Conservation (phyloP, 257 asterid genomes). For the Nicotiana knightiana region DNA sequence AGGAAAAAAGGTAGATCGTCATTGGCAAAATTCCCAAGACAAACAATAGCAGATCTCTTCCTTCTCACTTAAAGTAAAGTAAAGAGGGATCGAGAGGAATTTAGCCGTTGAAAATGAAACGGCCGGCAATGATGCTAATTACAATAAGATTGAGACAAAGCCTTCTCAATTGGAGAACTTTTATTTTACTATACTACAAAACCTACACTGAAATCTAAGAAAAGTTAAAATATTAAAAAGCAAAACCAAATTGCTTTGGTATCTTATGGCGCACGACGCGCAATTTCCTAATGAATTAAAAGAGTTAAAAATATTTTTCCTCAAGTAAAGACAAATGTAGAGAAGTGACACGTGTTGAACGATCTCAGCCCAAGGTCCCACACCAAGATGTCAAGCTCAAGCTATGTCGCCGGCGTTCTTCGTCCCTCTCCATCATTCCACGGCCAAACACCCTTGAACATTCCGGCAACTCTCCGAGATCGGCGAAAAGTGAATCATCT, state of each 20-base stretch:
- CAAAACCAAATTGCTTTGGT: conserved; percentile 20
- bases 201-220: conserved; percentile 40
- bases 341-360: neutral
- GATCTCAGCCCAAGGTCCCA: conserved; percentile 36
- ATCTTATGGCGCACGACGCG: conserved; percentile 33
- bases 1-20: neutral
- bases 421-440: conserved; percentile 50
- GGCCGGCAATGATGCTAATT: conserved; percentile 34
- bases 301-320: neutral
- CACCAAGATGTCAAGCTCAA: conserved; percentile 42
- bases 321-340: conserved; percentile 16
- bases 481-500: conserved; percentile 77
- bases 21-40: conserved; percentile 1
- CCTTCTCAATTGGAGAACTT: conserved; percentile 26
- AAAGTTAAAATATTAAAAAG: conserved; percentile 16
- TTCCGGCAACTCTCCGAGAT: conserved; percentile 91
- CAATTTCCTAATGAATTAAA: conserved; percentile 10
- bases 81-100: neutral
- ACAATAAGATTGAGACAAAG: conserved; percentile 42
- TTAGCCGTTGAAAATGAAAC: conserved; percentile 36
- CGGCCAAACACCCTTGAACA: conserved; percentile 74
- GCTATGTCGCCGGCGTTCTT: conserved; percentile 39
- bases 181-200: conserved; percentile 30
- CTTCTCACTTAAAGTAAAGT: neutral
- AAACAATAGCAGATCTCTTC: conserved; percentile 7